Conservation (phyloP, 176 grass and related monocot species). For the Avena eriantha region DNA sequence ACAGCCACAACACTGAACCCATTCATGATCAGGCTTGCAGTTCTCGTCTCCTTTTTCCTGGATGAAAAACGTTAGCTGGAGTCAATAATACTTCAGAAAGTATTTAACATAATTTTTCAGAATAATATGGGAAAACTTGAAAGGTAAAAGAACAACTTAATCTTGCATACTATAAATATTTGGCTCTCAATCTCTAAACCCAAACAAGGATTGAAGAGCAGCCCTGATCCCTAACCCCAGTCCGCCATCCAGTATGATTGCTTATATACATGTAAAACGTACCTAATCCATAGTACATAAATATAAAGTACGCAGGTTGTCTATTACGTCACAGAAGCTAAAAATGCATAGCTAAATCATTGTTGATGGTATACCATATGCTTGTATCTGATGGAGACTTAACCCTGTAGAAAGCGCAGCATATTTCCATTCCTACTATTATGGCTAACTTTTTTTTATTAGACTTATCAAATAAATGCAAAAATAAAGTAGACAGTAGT, state of each 20-base stretch:
- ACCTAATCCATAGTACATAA: background rate
- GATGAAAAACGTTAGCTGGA: conserved; percentile 39
- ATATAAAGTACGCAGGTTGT: background rate
- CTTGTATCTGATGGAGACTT: background rate
- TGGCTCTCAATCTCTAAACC: background rate
- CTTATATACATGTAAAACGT: conserved; percentile 13
- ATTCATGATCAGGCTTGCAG: conserved; percentile 73
- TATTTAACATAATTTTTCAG: conserved; percentile 9
- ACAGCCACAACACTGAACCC: conserved; percentile 88
- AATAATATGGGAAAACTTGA: background rate
- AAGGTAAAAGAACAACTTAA: conserved; percentile 6
- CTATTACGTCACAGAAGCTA: no score
- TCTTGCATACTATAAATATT: conserved; percentile 4
- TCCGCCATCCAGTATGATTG: background rate
- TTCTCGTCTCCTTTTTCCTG: conserved; percentile 57
- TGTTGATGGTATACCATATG: background rate
- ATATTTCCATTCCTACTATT: background rate
- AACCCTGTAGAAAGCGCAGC: background rate
- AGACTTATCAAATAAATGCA: conserved; percentile 16
- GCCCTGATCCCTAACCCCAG: background rate
- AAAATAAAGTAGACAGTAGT: background rate
- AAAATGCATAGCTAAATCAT: background rate
- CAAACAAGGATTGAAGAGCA: conserved; percentile 18
- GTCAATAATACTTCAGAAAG: conserved; percentile 19
- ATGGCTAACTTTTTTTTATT: conserved; percentile 15